Percentiles rank a stretch among this genome's conserved stretches.
Conservation (phyloP, 805 yeast species). For the Zygosaccharomyces siamensis region DNA sequence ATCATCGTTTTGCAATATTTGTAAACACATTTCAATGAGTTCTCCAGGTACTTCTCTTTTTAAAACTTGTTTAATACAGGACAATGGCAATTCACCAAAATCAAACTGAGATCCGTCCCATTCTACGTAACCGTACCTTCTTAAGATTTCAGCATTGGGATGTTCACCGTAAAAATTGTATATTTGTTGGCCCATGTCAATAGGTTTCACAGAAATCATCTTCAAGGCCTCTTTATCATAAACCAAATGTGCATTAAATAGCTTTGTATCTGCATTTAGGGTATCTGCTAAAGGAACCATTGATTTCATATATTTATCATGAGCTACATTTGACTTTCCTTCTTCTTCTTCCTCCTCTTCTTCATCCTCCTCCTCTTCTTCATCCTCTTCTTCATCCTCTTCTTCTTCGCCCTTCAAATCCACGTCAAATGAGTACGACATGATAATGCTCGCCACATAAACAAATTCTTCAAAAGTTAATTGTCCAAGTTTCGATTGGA, state of each 20-base stretch:
- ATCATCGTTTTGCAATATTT: constrained; percentile 26
- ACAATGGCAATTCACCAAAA: constrained; percentile 67
- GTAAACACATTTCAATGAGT: constrained; percentile 37
- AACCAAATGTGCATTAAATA: constrained; percentile 68
- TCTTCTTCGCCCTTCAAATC: constrained; percentile 33
- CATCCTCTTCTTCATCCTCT: background rate
- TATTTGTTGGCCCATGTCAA: constrained; percentile 64
- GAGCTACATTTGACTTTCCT: constrained; percentile 38
- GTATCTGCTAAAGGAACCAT: constrained; percentile 95
- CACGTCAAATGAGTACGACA: constrained; percentile 90
- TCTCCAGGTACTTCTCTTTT: constrained; percentile 22
- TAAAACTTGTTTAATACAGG: constrained; percentile 33
- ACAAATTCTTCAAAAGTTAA: constrained; percentile 57
- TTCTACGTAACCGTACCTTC: constrained; percentile 92
- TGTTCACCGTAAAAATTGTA: constrained; percentile 87
- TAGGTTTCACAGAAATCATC: constrained; percentile 66
- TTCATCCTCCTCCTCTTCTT: constrained; percentile 31
- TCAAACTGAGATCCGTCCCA: constrained; percentile 65
- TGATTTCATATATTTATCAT: constrained; percentile 55
- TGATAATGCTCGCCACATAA: constrained; percentile 68
- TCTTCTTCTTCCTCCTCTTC: constrained; percentile 35
- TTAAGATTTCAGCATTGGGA: constrained; percentile 83
- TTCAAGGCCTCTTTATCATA: constrained; percentile 47
- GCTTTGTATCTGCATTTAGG: constrained; percentile 75
- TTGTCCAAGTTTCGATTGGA: constrained; percentile 28